Base-by-base conservation (phyloP, 352 stramenopile genomes). In the Globisporangium splendens region DNA sequence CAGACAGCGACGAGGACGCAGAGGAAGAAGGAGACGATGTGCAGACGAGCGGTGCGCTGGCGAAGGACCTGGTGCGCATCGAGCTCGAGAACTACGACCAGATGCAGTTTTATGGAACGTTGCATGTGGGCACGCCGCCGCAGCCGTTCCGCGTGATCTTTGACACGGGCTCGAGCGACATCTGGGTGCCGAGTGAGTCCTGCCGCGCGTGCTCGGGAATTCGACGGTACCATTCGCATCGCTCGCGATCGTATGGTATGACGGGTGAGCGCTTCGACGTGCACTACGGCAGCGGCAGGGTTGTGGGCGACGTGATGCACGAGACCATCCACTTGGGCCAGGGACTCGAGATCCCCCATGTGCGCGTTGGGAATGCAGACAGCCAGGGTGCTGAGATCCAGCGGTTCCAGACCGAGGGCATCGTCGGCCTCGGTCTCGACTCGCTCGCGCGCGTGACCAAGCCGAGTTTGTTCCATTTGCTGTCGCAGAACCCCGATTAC, bases 61-160 rank as follows among this genome's bases (percentile, higher is more conserved):
- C 15, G 8, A 54, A 57, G 35, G 35, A 57, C 21, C 39, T 58
- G 20, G 42, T 62, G 48, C 56, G 50, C 33, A 56, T 62, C 15
- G 38, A 61, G 18, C 58, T 81, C 5, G 64, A 72, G 39, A 79
- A 78, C 56, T 69, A 63, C 47, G 66, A 75, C 52, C 68, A 77
- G 41, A 69, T 77, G 54, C 70, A 82, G 54, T 77, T 79, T 53
- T 73, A 68, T 55, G 70, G 63, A 15, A 68, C 56, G 8, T 50
- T 82, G 38, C 38, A 56, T 44, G 54, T 82, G 11, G 72, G 72
- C 17, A 56, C 18, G 0, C 68, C 68, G 14, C 54, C 53, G 6
- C 69, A 77, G 54, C 43, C 56, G 10, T 77, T 82, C 61, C 56
- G 58, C 44, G 70, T 82, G 13, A 73, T 82, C 50, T 79, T 82